A percentile compares a stretch with the other conserved stretches of the same genome.
These are phyloP conservation scores for Pestalotiopsis sp. DNA, from an alignment of 2,329 filamentous ascomycete species.

Conservation along the genomic window DNA sequence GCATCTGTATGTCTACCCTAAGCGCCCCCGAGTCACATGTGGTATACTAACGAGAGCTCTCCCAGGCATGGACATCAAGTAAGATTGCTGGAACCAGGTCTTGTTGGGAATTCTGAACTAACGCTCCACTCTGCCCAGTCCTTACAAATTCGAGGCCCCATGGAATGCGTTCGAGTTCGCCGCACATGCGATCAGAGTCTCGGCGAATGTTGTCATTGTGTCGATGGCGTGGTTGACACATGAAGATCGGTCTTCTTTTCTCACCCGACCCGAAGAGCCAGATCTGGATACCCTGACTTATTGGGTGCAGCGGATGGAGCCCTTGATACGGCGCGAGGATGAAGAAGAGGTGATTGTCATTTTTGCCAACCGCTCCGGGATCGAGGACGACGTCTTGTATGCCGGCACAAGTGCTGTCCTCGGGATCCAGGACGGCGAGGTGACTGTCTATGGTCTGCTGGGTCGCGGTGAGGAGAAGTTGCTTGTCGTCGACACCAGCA, in stretches of 20 bases:
- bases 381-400: slow-evolving; percentile 68
- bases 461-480: slow-evolving; percentile 72
- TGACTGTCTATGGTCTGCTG: slow-evolving; percentile 70
- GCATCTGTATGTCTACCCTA: slow-evolving; percentile 53
- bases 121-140: slow-evolving; percentile 33
- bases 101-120: slow-evolving; percentile 22
- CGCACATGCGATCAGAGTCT: slow-evolving; percentile 56
- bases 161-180: slow-evolving; percentile 55
- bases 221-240: slow-evolving; percentile 79
- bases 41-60: slow-evolving; percentile 1
- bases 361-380: slow-evolving; percentile 71
- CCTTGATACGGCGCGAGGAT: slow-evolving; percentile 55
- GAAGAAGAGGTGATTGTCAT: slow-evolving; percentile 67
- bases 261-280: slow-evolving; percentile 54
- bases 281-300: slow-evolving; percentile 76
- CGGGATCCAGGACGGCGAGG: slow-evolving; percentile 65
- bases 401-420: slow-evolving; percentile 75
- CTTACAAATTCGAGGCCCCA: slow-evolving; percentile 53
- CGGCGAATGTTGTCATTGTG: slow-evolving; percentile 67
- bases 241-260: slow-evolving; percentile 50
- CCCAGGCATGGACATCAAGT: slow-evolving; percentile 65
- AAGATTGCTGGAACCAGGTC: slow-evolving; percentile 25
- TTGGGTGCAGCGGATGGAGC: slow-evolving; percentile 74
- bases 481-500: slow-evolving; percentile 66
- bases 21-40: slow-evolving; percentile 6